Evolutionary conservation across 805 yeast species (phyloP).

Genomic region (Lachancea dasiensis): DNA sequence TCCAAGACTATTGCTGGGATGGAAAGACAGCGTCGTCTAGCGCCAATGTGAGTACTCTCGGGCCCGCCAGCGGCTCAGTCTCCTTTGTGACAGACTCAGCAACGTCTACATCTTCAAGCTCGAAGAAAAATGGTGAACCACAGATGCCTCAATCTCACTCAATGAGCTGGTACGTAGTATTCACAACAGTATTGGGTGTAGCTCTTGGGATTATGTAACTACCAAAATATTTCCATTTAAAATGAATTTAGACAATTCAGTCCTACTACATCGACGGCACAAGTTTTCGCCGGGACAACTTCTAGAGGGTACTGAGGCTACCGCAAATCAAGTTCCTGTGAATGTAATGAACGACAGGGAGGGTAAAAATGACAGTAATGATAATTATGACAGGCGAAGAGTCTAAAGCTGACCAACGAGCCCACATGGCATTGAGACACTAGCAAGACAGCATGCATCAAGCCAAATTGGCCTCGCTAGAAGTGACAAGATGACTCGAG

Average conservation of each 20-base stretch:
- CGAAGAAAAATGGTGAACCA: constrained; percentile 6
- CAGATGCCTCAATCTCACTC: constrained; percentile 1
- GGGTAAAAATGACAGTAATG: neutral
- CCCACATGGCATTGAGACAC: no score
- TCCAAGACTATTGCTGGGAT: constrained; percentile 61
- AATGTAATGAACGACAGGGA: neutral
- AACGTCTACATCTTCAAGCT: constrained; percentile 6
- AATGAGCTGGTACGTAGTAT: constrained; percentile 2
- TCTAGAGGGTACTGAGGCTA: no score
- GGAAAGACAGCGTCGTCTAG: constrained; percentile 39
- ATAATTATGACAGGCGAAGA: neutral
- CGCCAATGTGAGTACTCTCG: constrained; percentile 21
- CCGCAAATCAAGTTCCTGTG: no score
- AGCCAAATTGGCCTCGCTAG: no score
- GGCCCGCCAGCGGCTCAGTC: constrained; percentile 13
- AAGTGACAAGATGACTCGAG: no score
- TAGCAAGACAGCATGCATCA: no score
- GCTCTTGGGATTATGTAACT: constrained; percentile 4
- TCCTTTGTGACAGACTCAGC: constrained; percentile 11
- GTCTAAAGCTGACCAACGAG: no score
- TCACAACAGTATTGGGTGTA: constrained; percentile 3
- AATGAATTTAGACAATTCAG: no score
- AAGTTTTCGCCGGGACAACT: no score
- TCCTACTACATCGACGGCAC: no score
- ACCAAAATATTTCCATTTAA: no score